These are phyloP conservation scores for Erysiphe pisi DNA, from an alignment of 2,329 filamentous ascomycete species.

Conservation along the genomic window DNA sequence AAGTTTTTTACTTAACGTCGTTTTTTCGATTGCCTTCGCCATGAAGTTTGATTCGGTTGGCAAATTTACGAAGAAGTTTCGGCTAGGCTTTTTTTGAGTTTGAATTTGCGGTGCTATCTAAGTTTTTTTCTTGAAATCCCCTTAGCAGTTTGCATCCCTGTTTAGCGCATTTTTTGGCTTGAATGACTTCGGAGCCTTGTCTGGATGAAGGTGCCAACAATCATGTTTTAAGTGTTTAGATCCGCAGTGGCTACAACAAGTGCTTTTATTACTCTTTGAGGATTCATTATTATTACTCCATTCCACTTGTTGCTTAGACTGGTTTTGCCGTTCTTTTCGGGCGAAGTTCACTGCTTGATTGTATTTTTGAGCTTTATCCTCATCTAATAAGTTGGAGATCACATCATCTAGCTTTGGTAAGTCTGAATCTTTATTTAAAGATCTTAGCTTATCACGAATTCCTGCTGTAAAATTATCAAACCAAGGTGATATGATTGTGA, in stretches of 20 bases:
- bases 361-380: background rate
- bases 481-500: background rate
- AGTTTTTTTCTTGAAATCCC: background rate
- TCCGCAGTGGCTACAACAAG: conserved; percentile 19
- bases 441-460: background rate
- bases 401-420: background rate
- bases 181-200: background rate
- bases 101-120: background rate
- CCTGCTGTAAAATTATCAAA: conserved; percentile 5
- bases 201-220: background rate
- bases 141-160: background rate
- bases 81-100: background rate
- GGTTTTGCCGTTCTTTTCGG: background rate
- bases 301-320: background rate
- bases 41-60: conserved; percentile 1
- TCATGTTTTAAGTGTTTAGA: background rate
- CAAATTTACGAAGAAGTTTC: conserved; percentile 10
- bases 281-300: background rate
- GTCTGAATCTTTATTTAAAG: background rate
- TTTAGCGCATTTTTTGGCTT: background rate
- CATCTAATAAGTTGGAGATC: background rate
- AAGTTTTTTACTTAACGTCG: background rate
- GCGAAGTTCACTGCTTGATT: conserved; percentile 20
- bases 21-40: background rate
- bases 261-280: background rate